Percentiles rank a stretch among this genome's conserved stretches.
Evolutionary conservation across 1,139 yeast species (phyloP).

Genomic region (Candida tropicalis): DNA sequence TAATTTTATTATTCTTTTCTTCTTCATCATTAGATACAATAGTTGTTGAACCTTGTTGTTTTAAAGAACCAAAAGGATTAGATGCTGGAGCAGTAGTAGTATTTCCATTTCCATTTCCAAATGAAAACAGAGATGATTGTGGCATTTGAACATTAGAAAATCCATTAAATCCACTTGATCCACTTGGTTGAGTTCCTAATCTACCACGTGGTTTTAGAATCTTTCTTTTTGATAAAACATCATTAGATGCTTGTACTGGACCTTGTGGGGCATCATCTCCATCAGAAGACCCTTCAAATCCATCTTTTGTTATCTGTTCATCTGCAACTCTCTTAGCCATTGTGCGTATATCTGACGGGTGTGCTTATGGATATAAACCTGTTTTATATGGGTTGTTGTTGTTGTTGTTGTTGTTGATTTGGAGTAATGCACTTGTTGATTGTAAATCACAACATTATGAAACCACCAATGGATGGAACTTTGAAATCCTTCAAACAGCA

Average conservation of each 20-base stretch:
- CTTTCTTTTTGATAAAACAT: constrained; percentile 68
- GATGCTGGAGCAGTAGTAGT: constrained; percentile 7
- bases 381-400: background rate
- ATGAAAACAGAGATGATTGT: background rate
- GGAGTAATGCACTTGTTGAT: no score
- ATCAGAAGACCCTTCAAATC: constrained; percentile 27
- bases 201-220: constrained; percentile 58
- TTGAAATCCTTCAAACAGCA: no score
- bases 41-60: background rate
- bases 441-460: constrained; percentile 1
- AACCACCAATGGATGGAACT: background rate
- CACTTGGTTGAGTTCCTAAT: constrained; percentile 11
- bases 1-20: constrained; percentile 45
- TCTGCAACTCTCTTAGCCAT: constrained; percentile 75
- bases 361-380: no score
- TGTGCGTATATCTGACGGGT: no score
- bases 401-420: no score
- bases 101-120: constrained; percentile 1
- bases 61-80: constrained; percentile 6
- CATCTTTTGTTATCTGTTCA: constrained; percentile 56
- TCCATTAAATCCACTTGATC: constrained; percentile 14
- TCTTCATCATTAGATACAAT: constrained; percentile 4
- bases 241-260: constrained; percentile 54
- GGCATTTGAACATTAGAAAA: constrained; percentile 7
- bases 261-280: constrained; percentile 28